A percentile compares a stretch with the other conserved stretches of the same genome.
These are phyloP conservation scores for Mycena chlorophos DNA, from an alignment of 768 basidiomycete genomes.

Conservation along the genomic window DNA sequence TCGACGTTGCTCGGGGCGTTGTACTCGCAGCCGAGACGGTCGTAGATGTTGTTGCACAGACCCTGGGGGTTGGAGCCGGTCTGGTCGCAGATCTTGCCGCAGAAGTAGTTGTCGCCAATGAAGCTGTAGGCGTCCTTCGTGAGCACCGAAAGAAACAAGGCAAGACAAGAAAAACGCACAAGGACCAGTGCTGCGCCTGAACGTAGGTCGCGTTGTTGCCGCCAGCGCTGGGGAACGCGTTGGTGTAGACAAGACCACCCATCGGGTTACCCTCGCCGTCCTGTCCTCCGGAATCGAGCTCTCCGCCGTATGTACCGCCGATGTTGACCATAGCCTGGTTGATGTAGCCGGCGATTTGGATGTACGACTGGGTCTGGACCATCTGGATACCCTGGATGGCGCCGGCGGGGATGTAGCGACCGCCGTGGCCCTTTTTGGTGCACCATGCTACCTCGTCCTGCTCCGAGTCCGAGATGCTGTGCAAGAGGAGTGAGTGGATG, in stretches of 20 bases:
- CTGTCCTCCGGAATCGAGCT: slow-evolving; percentile 58
- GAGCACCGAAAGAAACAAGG: not conserved
- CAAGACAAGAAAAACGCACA: slow-evolving; percentile 31
- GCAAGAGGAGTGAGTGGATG: not conserved
- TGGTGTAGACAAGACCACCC: slow-evolving; percentile 54
- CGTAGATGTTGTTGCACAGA: slow-evolving; percentile 41
- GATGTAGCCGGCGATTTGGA: slow-evolving; percentile 57
- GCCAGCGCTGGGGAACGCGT: slow-evolving; percentile 37
- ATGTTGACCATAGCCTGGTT: slow-evolving; percentile 43
- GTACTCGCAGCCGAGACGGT: slow-evolving; percentile 55
- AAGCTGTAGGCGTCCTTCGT: slow-evolving; percentile 41
- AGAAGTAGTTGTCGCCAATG: slow-evolving; percentile 50
- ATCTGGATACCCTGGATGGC: slow-evolving; percentile 58
- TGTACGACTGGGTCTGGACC: slow-evolving; percentile 53
- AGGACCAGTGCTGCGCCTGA: slow-evolving; percentile 53
- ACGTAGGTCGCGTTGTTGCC: slow-evolving; percentile 36
- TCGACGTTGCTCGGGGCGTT: slow-evolving; percentile 52
- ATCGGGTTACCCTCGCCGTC: slow-evolving; percentile 60
- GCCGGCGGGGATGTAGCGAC: slow-evolving; percentile 60
- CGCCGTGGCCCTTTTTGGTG: slow-evolving; percentile 60
- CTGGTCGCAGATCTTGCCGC: slow-evolving; percentile 58
- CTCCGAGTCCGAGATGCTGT: slow-evolving; percentile 56
- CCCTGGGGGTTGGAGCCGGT: slow-evolving; percentile 37
- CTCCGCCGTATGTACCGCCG: slow-evolving; percentile 43
- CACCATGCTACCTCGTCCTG: slow-evolving; percentile 68